A percentile compares a stretch with the other conserved stretches of the same genome.
Evolutionary conservation across 495 filamentous ascomycete species (phyloP).

Genomic region (Tuber magnatum): DNA sequence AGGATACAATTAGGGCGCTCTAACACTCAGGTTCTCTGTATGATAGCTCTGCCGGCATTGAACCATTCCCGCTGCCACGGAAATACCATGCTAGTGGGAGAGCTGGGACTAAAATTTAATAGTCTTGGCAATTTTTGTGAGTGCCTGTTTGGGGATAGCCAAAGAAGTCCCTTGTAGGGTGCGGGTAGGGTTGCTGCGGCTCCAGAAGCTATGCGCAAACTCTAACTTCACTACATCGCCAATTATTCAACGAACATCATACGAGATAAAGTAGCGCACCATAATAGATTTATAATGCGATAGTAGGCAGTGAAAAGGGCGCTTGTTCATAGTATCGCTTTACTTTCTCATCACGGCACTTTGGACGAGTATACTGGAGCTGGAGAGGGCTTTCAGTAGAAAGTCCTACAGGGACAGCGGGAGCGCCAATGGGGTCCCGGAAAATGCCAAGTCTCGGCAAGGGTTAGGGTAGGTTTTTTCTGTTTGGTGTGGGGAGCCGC

Average conservation of each 20-base stretch:
- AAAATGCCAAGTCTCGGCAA: not conserved
- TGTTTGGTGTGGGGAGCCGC: not conserved
- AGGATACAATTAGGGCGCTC: not conserved
- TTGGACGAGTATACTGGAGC: not conserved
- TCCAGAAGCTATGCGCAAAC: not conserved
- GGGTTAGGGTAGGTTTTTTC: not conserved
- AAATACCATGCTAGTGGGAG: not conserved
- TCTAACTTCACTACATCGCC: not conserved
- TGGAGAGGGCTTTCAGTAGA: not conserved
- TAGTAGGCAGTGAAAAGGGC: not conserved
- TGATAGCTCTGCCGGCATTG: no score
- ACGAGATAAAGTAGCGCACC: not conserved
- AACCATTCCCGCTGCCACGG: no score
- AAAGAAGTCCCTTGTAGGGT: not conserved
- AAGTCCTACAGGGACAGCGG: not conserved
- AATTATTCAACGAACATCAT: not conserved
- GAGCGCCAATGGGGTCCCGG: not conserved
- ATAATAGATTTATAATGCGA: not conserved
- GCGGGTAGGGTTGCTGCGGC: conserved; percentile 2
- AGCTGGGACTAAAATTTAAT: not conserved
- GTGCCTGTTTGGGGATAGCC: not conserved
- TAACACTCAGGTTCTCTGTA: not conserved
- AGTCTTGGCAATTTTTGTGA: not conserved
- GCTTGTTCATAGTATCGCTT: not conserved
- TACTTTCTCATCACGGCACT: not conserved